Conservation (phyloP, 2,329 filamentous ascomycete species). For the Lachnellula cervina region DNA sequence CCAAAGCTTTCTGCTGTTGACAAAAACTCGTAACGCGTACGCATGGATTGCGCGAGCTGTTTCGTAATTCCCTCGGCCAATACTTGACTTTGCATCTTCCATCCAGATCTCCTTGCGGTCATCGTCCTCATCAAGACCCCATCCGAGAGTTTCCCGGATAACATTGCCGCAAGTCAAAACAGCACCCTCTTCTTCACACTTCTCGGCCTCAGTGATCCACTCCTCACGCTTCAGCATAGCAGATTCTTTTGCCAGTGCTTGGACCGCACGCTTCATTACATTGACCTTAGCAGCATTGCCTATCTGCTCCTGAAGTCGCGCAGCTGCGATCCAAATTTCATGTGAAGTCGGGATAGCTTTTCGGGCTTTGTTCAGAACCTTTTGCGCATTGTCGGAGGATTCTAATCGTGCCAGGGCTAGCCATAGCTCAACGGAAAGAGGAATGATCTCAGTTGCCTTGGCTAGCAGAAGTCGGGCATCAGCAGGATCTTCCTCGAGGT, state of each 20-base stretch:
- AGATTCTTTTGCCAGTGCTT: slow-evolving; percentile 81
- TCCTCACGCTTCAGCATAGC: slow-evolving; percentile 97
- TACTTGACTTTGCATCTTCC: slow-evolving; percentile 82
- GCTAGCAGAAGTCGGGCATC: slow-evolving; percentile 86
- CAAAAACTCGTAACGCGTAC: slow-evolving; percentile 84
- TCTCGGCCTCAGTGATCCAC: slow-evolving; percentile 93
- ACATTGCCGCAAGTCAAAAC: slow-evolving; percentile 83
- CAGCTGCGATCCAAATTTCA: slow-evolving; percentile 95
- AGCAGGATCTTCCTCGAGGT: slow-evolving; percentile 83
- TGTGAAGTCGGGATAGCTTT: slow-evolving; percentile 90
- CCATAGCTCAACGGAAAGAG: slow-evolving; percentile 91
- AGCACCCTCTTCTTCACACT: slow-evolving; percentile 88
- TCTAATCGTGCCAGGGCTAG: slow-evolving; percentile 87
- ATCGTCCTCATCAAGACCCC: slow-evolving; percentile 90
- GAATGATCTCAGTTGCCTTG: slow-evolving; percentile 93
- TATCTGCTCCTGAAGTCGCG: slow-evolving; percentile 80
- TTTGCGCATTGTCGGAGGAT: slow-evolving; percentile 84
- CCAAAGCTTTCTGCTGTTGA: slow-evolving; percentile 84
- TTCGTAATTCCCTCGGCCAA: slow-evolving; percentile 75
- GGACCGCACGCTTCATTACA: slow-evolving; percentile 91
- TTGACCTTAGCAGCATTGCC: slow-evolving; percentile 76
- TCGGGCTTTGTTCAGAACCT: slow-evolving; percentile 90
- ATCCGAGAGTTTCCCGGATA: slow-evolving; percentile 87
- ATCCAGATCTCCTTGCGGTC: slow-evolving; percentile 95
- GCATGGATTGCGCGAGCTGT: slow-evolving; percentile 92